Percentiles rank a stretch among this genome's conserved stretches.
Conservation (phyloP, 495 filamentous ascomycete species). For the Clohesyomyces aquaticus region DNA sequence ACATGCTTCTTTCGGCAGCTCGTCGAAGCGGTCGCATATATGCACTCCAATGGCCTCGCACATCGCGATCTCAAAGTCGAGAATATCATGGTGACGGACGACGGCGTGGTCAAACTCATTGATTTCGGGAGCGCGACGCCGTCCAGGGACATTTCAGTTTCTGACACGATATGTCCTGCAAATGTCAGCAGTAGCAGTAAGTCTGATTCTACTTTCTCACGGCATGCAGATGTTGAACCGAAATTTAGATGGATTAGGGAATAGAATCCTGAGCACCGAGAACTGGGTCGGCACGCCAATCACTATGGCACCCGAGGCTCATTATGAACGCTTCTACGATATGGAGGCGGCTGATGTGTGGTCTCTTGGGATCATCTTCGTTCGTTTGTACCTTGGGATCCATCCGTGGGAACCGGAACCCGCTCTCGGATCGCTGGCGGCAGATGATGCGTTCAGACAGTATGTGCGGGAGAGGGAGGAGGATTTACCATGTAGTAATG, state of each 20-base stretch:
- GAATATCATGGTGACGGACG: slow-evolving; percentile 8
- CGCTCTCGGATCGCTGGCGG: background rate
- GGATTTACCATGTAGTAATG: background rate
- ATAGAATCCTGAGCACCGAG: background rate
- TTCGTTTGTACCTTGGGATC: slow-evolving; percentile 1
- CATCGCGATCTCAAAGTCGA: slow-evolving; percentile 19
- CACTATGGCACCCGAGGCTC: slow-evolving; percentile 12
- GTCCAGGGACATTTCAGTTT: background rate
- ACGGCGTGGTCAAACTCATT: slow-evolving; percentile 15
- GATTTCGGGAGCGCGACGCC: slow-evolving; percentile 9
- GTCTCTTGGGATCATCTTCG: slow-evolving; percentile 4
- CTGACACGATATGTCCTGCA: background rate
- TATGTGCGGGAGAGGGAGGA: slow-evolving; percentile 9
- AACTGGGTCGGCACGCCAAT: slow-evolving; percentile 16
- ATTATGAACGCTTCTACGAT: slow-evolving; percentile 11
- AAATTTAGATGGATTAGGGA: background rate
- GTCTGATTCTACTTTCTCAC: background rate
- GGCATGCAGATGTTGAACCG: background rate
- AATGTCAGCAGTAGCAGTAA: background rate
- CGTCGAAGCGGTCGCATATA: background rate
- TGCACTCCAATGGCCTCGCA: slow-evolving; percentile 2
- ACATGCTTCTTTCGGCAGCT: slow-evolving; percentile 6
- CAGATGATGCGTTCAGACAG: background rate
- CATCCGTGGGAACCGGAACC: slow-evolving; percentile 18
- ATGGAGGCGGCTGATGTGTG: slow-evolving; percentile 11